Evolutionary conservation across 202 grass and related monocot genomes (phyloP).

Genomic region (Panicum hallii): DNA sequence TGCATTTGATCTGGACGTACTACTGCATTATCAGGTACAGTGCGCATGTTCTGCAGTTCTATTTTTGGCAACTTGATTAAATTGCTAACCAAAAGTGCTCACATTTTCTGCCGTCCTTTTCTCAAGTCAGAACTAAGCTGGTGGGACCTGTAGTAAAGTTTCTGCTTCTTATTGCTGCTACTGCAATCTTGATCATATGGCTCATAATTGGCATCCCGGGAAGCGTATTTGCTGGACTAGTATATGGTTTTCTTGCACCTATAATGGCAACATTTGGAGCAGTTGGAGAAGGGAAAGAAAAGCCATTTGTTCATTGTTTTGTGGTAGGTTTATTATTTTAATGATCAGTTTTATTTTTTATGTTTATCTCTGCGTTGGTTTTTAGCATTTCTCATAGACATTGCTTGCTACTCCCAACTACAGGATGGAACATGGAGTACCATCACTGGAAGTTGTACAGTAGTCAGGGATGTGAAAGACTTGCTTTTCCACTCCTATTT

Average conservation of each 20-base stretch:
- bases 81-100: constrained; percentile 34
- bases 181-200: constrained; percentile 68
- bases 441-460: constrained; percentile 81
- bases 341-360: constrained; percentile 3
- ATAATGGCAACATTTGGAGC: constrained; percentile 89
- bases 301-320: constrained; percentile 84
- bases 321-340: constrained; percentile 56
- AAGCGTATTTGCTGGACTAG: constrained; percentile 68
- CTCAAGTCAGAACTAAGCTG: constrained; percentile 78
- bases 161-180: constrained; percentile 70
- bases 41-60: constrained; percentile 47
- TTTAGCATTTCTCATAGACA: constrained; percentile 38
- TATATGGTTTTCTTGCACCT: constrained; percentile 92
- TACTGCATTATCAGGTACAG: constrained; percentile 86
- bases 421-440: constrained; percentile 99
- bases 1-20: constrained; percentile 85
- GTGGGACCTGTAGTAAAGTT: constrained; percentile 86
- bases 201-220: constrained; percentile 69
- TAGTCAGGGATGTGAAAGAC: constrained; percentile 93
- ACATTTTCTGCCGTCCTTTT: constrained; percentile 50
- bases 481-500: constrained; percentile 92
- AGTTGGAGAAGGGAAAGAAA: constrained; percentile 93
- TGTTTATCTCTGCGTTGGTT: constrained; percentile 18
- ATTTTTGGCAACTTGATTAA: constrained; percentile 14
- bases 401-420: constrained; percentile 39